phyloP scores from a whole-genome alignment of 768 basidiomycete species.

The Tricholoma sp. region DNA sequence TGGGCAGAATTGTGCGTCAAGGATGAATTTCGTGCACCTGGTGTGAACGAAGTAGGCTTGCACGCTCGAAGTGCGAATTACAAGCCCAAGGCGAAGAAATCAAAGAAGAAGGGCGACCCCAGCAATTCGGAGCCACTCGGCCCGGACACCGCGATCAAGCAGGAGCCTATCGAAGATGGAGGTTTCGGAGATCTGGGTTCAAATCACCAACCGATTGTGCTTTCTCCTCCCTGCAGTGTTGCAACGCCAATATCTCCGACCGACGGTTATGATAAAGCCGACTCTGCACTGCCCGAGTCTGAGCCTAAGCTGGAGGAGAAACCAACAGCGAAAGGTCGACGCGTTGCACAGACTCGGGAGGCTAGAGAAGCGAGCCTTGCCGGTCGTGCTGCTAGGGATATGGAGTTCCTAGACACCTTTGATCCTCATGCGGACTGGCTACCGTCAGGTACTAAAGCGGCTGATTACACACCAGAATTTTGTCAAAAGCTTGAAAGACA shows the following conservation, averaged over 20 bases:
- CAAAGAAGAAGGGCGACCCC: conserved; percentile 37
- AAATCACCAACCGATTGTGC: conserved; percentile 13
- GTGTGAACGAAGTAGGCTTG: conserved; percentile 62
- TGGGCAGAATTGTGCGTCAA: conserved; percentile 77
- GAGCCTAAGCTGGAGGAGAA: conserved; percentile 17
- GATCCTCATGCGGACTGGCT: conserved; percentile 76
- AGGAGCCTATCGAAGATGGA: conserved; percentile 40
- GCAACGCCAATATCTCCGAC: conserved; percentile 25
- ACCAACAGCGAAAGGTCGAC: conserved; percentile 29
- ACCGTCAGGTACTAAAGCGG: conserved; percentile 61
- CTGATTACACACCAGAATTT: conserved; percentile 85
- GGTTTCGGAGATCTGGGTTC: conserved; percentile 18
- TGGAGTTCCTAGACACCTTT: conserved; percentile 64
- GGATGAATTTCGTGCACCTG: conserved; percentile 70
- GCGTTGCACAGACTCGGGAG: conserved; percentile 38
- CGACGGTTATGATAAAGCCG: conserved; percentile 14
- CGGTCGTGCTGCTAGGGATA: conserved; percentile 38
- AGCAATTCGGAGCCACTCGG: conserved; percentile 38
- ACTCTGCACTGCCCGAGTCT: conserved; percentile 7
- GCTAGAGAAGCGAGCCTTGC: conserved; percentile 47
- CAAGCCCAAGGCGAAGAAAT: conserved; percentile 30
- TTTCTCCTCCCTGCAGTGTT: conserved; percentile 39
- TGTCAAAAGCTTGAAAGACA: conserved; percentile 84
- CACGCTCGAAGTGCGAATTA: conserved; percentile 35
- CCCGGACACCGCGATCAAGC: conserved; percentile 39